These are phyloP conservation scores for Hericium rajendrae DNA, from an alignment of 768 basidiomycete species.

Conservation along the genomic window DNA sequence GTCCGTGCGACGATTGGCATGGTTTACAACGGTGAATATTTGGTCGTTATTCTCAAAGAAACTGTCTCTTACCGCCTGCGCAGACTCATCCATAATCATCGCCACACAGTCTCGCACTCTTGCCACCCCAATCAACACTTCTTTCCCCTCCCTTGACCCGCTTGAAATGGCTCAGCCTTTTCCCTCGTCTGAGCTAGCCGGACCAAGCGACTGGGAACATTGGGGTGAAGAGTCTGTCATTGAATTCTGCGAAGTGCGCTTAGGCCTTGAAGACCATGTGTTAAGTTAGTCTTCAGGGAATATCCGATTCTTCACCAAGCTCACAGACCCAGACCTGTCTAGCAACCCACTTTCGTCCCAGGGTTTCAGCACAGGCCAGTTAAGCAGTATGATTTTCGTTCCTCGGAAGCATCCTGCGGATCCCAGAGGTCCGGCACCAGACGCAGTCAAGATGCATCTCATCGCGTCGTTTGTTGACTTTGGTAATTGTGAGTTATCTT, in stretches of 20 bases:
- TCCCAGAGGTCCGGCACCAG: not conserved
- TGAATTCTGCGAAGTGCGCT: slow-evolving; percentile 12
- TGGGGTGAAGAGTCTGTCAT: slow-evolving; percentile 11
- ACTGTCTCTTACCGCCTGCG: not conserved
- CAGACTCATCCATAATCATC: slow-evolving; percentile 12
- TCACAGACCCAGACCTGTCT: slow-evolving; percentile 3
- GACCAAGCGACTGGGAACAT: slow-evolving; percentile 11
- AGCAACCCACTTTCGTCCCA: slow-evolving; percentile 8
- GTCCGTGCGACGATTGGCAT: slow-evolving; percentile 11
- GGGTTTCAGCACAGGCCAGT: slow-evolving; percentile 1
- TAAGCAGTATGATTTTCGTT: slow-evolving; percentile 9
- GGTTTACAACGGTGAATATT: slow-evolving; percentile 8
- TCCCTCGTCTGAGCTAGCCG: slow-evolving; percentile 2
- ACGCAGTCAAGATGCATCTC: slow-evolving; percentile 9
- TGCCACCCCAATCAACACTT: not conserved
- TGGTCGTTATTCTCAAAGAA: not conserved
- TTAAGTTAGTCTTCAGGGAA: slow-evolving; percentile 4
- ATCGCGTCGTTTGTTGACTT: slow-evolving; percentile 9
- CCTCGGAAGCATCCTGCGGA: slow-evolving; percentile 3
- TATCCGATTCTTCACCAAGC: not conserved
- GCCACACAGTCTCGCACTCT: slow-evolving; percentile 12
- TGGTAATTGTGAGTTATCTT: slow-evolving; percentile 5
- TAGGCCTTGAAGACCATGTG: slow-evolving; percentile 4
- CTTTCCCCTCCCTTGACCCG: slow-evolving; percentile 2
- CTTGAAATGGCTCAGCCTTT: slow-evolving; percentile 4